Evolutionary conservation across 164 flowering plant genomes (phyloP), one percentile per base, ranked within the genome.

Genomic region (Sextonia rubra): DNA sequence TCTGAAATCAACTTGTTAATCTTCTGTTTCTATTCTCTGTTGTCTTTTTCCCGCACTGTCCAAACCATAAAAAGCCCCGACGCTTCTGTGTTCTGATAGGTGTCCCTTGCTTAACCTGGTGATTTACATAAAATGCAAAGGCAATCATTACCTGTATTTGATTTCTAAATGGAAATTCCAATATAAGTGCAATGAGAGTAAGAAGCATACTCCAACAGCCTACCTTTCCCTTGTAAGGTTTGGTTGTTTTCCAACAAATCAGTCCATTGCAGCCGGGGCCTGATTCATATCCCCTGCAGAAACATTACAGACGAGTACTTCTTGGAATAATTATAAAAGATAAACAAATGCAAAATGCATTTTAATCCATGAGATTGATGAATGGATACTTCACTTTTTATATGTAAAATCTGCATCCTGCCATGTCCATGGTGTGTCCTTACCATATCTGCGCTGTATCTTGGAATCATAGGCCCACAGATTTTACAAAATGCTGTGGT

Each of bases 201-300:
- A 26, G 56, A 18, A 71, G 12, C 24, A 48, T 26, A 18, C 61
- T 22, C 25, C 47, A 24, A 8, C 18, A 3, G 52, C 47, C 3
- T 68, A 69, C 76, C 76, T 67, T 68, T 60, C 66, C 77, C 12
- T n/a, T 30, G 12, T 52, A 66, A 5, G 63, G 22, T 58, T 44
- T 70, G 56, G 64, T 25, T 64, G 69, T 64, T 75, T 75, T 70
- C 77, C 77, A 75, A 47, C 77, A 75, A 64, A 75, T 68, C 9
- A 69, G 52, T 27, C 77, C 69, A 52, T 55, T 69, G 77, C 77
- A 75, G 27, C 73, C 73, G 12, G 73, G 77, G 44, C 73, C 77
- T 29, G 77, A 75, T 29, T 75, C 77, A 56, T 70, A 75, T 64
- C 69, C 73, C 47, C 73, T 74, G 30, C 15, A 60, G 9, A 52